Evolutionary conservation across 2,329 filamentous ascomycete species (phyloP).

Genomic region (Ophiostoma quercus): DNA sequence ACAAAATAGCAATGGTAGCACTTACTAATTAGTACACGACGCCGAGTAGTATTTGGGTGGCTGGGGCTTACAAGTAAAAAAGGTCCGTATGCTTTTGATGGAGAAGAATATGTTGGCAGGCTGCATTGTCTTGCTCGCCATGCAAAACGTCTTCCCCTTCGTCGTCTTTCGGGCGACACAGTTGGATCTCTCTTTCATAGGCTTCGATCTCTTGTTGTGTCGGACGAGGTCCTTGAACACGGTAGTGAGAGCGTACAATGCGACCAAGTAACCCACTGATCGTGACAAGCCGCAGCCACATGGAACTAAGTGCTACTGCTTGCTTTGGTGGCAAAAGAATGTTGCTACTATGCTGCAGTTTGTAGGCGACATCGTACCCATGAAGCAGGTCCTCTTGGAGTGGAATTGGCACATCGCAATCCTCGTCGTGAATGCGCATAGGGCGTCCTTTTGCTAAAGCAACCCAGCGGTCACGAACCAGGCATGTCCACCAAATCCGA

Average conservation of each 20-base stretch:
- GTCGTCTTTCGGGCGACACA: background rate
- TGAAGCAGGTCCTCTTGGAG: slow-evolving; percentile 27
- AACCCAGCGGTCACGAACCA: slow-evolving; percentile 21
- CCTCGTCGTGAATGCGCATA: slow-evolving; percentile 21
- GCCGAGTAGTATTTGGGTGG: background rate
- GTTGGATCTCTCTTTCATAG: background rate
- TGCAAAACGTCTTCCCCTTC: background rate
- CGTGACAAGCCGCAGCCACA: slow-evolving; percentile 11
- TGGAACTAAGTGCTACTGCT: background rate
- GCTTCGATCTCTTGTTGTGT: background rate
- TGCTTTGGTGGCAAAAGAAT: background rate
- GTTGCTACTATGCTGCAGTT: background rate
- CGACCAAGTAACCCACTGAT: slow-evolving; percentile 16
- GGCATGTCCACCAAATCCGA: slow-evolving; percentile 22
- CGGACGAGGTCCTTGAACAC: slow-evolving; percentile 11
- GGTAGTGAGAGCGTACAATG: slow-evolving; percentile 17
- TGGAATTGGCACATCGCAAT: slow-evolving; percentile 21
- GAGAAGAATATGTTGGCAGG: background rate
- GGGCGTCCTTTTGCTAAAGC: slow-evolving; percentile 21
- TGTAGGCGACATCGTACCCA: background rate
- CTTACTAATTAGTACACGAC: background rate
- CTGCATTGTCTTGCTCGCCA: background rate
- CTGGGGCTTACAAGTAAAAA: background rate
- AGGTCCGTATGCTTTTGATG: background rate
- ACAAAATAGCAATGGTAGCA: background rate